Conservation (phyloP, 371 early-diverging fungal genomes). For the Nematocida displodere region DNA sequence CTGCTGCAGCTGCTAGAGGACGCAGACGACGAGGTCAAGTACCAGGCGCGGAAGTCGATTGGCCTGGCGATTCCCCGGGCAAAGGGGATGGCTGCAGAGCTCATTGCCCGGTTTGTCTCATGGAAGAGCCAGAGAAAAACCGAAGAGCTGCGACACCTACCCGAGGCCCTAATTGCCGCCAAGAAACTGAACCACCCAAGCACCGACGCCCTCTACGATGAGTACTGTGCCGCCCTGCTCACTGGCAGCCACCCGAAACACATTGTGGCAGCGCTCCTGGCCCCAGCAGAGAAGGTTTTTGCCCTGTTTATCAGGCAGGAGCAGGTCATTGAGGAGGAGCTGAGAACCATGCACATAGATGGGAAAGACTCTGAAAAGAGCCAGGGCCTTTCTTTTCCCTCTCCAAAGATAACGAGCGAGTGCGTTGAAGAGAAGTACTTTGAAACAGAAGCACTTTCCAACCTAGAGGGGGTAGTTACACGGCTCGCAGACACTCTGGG, state of each 20-base stretch:
- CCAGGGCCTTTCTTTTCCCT: constrained; percentile 25
- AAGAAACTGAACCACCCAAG: constrained; percentile 7
- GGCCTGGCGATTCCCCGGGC: background rate
- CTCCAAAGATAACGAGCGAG: constrained; percentile 1
- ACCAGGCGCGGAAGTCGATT: constrained; percentile 24
- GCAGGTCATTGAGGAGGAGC: background rate
- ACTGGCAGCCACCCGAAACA: background rate
- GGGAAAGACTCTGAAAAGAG: background rate
- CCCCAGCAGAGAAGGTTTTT: background rate
- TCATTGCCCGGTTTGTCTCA: background rate
- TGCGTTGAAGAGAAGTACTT: background rate
- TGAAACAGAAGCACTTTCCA: background rate
- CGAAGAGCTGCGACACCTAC: background rate
- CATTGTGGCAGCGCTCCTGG: background rate
- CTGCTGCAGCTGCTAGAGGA: background rate
- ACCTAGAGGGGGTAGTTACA: constrained; percentile 10
- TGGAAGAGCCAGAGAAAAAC: background rate
- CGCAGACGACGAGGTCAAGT: constrained; percentile 41
- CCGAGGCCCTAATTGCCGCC: constrained; percentile 7
- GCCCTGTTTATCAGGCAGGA: constrained; percentile 7
- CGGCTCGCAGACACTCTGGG: background rate
- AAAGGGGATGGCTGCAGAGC: background rate
- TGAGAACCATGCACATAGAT: constrained; percentile 26
- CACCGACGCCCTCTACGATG: constrained; percentile 2
- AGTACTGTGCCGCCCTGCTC: constrained; percentile 6